Conservation (phyloP, 805 yeast species). For the Priceomyces haplophilus region DNA sequence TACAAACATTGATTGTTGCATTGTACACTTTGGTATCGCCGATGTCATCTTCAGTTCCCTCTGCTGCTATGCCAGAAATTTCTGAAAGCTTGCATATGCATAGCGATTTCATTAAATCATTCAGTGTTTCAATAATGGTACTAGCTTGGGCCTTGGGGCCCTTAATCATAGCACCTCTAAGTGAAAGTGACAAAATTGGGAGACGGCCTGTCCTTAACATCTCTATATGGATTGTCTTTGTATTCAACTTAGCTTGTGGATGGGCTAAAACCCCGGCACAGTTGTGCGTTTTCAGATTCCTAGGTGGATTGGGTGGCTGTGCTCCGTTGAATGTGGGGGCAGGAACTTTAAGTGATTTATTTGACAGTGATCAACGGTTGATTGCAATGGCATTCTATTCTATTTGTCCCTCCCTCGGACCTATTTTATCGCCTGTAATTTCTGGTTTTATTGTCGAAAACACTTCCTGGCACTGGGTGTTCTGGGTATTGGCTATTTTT, state of each 20-base stretch:
- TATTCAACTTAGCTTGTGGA: conserved; percentile 60
- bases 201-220: conserved; percentile 52
- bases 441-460: conserved; percentile 55
- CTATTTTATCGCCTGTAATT: conserved; percentile 60
- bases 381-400: conserved; percentile 58
- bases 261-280: conserved; percentile 58
- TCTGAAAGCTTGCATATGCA: conserved; percentile 42
- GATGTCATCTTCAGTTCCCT: conserved; percentile 57
- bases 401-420: conserved; percentile 62
- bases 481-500: conserved; percentile 57
- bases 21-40: conserved; percentile 59
- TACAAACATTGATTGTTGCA: conserved; percentile 46
- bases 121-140: conserved; percentile 63
- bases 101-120: conserved; percentile 41
- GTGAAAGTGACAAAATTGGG: conserved; percentile 59
- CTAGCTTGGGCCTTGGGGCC: conserved; percentile 72
- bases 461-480: conserved; percentile 64
- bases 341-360: conserved; percentile 64
- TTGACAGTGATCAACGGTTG: conserved; percentile 49
- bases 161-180: conserved; percentile 60
- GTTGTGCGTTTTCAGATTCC: conserved; percentile 54
- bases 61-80: conserved; percentile 57
- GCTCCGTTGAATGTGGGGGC: conserved; percentile 70
- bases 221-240: conserved; percentile 47
- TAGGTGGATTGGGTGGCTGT: conserved; percentile 67